A percentile compares a stretch with the other conserved stretches of the same genome.
Evolutionary conservation across 1,284 basidiomycete species (phyloP).

Genomic region (Microbotryum violaceum): DNA sequence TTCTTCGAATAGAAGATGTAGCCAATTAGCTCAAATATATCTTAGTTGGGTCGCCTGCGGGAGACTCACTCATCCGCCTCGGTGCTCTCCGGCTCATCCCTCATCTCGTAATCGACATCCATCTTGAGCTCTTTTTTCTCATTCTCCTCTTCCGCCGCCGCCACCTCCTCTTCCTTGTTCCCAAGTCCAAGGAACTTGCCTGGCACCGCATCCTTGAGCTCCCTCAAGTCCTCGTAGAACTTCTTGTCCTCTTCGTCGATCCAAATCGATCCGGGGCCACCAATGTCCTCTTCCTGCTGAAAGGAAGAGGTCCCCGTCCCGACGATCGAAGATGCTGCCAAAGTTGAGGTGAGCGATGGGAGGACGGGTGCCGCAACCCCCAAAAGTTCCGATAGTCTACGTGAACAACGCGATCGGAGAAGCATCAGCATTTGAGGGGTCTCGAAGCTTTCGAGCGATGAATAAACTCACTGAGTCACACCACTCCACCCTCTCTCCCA

Average conservation of each 20-base stretch:
- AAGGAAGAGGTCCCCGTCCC: constrained; percentile 17
- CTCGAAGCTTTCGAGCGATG: not conserved
- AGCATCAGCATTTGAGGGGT: not conserved
- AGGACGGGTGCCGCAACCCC: constrained; percentile 71
- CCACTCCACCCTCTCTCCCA: constrained; percentile 83
- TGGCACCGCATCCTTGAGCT: constrained; percentile 85
- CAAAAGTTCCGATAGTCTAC: constrained; percentile 78
- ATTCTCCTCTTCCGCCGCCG: constrained; percentile 8
- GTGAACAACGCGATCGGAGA: not conserved
- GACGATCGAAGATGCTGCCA: constrained; percentile 27
- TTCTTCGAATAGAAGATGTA: too few relatives aligned
- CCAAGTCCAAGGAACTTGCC: constrained; percentile 62
- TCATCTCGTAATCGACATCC: constrained; percentile 32
- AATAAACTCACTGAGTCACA: constrained; percentile 48
- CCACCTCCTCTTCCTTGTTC: not conserved
- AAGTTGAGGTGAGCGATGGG: constrained; percentile 59
- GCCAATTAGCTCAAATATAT: too few relatives aligned
- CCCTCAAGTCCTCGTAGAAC: constrained; percentile 90
- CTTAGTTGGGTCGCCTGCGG: not conserved
- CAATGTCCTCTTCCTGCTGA: constrained; percentile 24
- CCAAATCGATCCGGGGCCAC: constrained; percentile 71
- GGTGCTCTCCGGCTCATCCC: constrained; percentile 4
- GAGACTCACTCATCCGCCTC: not conserved
- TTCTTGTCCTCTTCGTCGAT: constrained; percentile 93
- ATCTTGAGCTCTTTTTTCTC: constrained; percentile 21